Conservation (phyloP, 345 rosid genomes). For the Ceriops zippeliana region DNA sequence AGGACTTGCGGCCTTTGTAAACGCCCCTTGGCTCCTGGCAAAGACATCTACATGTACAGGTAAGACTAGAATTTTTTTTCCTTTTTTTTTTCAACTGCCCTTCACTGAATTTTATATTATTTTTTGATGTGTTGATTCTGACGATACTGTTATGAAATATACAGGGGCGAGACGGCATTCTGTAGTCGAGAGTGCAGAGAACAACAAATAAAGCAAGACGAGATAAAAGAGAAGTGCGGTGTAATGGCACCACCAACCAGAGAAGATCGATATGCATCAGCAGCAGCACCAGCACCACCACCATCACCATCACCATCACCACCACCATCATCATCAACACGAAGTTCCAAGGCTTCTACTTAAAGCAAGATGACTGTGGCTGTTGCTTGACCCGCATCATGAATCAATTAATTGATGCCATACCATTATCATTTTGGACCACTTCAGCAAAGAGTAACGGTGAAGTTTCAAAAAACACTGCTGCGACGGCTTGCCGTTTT, state of each 20-base stretch:
- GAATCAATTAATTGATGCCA: not conserved
- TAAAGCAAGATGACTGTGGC: slow-evolving; percentile 29
- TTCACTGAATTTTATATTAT: not conserved
- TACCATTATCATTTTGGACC: not conserved
- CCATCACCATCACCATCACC: no score
- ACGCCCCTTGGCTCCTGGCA: slow-evolving; percentile 55
- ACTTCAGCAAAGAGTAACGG: no score
- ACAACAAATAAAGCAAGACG: slow-evolving; percentile 64
- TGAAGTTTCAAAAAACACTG: no score
- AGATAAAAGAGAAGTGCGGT: slow-evolving; percentile 36
- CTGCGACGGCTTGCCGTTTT: no score
- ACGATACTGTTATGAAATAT: not conserved
- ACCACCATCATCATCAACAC: not conserved
- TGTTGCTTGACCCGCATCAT: slow-evolving; percentile 22
- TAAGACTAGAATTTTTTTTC: slow-evolving; percentile 8
- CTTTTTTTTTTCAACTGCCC: not conserved
- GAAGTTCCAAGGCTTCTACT: slow-evolving; percentile 16
- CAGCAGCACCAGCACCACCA: not conserved
- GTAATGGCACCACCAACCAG: slow-evolving; percentile 10
- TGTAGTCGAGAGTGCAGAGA: slow-evolving; percentile 86
- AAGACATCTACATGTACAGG: slow-evolving; percentile 91
- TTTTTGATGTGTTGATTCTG: not conserved
- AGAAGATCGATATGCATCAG: slow-evolving; percentile 20
- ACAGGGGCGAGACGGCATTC: slow-evolving; percentile 84
- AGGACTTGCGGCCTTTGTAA: slow-evolving; percentile 70